Evolutionary conservation across 2,329 filamentous ascomycete species (phyloP), one percentile per base, ranked within the genome.

Genomic region (Cladosporium austrohemisphaericum): DNA sequence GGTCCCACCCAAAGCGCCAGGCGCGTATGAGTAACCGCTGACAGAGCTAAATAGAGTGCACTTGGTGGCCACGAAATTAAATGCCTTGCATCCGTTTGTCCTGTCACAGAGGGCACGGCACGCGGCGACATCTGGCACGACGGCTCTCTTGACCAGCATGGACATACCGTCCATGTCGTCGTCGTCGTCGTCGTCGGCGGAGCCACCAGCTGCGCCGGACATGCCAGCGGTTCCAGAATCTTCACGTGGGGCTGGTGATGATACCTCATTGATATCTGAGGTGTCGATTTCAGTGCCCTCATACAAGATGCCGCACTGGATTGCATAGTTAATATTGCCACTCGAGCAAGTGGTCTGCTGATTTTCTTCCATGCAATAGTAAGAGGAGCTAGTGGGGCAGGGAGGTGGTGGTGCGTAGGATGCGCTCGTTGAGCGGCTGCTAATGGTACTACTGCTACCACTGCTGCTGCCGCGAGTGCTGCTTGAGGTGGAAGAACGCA

Each of bases 1-100:
- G 8, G 31, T 28, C 14, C 47, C 59, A 14, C 54, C 58, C 2
- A 60, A 52, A 13, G 56, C 62, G 35, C 57, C 58, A 16, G 55
- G 50, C 9, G 56, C 38, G 13, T 44, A 23, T 5, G 46, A 50
- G 11, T 57, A 56, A 6, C 63, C 61, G 11, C 59, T 60, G 7
- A 65, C 53, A 3, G 52, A 26, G 41, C 60, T 62, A 38, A 65
- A 58, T 7, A 65, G 37, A 1, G 60, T 63, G 45, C 64, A 66
- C 13, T 60, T 52, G 16, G 44, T 59, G 7, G 49, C 55, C 16
- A 60, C 53, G 44, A 61, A 65, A 31, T 64, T 63, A 36, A 61
- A 53, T 1, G 58, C 62, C 5, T 60, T 58, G 38, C 64, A 67
- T 3, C 53, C 47, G 4, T 52, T 40, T 5, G 56, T 63, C 11